Conservation (phyloP, 345 rosid species). For the Eucalyptus cladocalyx region DNA sequence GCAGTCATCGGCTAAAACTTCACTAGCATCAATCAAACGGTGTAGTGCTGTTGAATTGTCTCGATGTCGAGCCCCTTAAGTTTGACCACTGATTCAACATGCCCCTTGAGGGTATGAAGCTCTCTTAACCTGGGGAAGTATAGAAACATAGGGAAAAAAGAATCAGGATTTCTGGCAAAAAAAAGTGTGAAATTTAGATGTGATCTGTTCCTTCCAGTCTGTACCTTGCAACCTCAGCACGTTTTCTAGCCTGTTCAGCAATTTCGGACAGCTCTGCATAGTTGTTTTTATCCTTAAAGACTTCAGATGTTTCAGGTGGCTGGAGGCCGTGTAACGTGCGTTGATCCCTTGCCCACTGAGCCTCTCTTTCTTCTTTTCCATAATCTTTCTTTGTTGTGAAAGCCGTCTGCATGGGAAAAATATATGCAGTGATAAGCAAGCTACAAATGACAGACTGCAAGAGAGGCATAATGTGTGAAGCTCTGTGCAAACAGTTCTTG, state of each 20-base stretch:
- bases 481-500: background rate
- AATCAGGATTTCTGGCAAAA: background rate
- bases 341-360: constrained; percentile 86
- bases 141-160: background rate
- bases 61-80: constrained; percentile 89
- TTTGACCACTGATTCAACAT: constrained; percentile 88
- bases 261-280: constrained; percentile 68
- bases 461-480: background rate
- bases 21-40: constrained; percentile 29
- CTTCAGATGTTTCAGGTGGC: constrained; percentile 29
- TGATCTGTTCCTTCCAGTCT: background rate
- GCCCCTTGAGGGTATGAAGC: constrained; percentile 85
- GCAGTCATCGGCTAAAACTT: background rate
- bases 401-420: constrained; percentile 45
- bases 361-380: constrained; percentile 78
- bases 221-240: constrained; percentile 91
- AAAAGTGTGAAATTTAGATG: background rate
- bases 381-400: constrained; percentile 85
- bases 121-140: constrained; percentile 62
- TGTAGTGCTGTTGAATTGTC: constrained; percentile 84
- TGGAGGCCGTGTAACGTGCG: constrained; percentile 80
- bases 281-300: constrained; percentile 45
- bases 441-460: background rate
- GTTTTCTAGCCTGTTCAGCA: constrained; percentile 85
- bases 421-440: background rate